Conservation (phyloP, 208 protist genomes). For the Wallacemonas collosoma region DNA sequence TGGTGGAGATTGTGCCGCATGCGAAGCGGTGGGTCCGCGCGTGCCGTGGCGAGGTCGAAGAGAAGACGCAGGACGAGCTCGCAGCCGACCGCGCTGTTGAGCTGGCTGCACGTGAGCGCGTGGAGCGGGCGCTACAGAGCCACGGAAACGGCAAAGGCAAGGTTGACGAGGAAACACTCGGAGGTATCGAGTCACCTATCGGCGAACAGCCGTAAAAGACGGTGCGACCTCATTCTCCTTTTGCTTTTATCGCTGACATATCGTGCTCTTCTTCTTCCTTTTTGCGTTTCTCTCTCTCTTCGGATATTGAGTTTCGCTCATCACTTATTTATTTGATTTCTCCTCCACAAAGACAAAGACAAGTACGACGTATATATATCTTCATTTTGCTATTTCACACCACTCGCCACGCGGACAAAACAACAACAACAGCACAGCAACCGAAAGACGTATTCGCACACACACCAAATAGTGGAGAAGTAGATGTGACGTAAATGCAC, state of each 20-base stretch:
- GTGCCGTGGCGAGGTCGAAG: constrained; percentile 5
- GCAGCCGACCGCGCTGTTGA: constrained; percentile 7
- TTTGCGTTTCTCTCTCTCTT: constrained; percentile 9
- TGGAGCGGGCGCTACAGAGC: constrained; percentile 2
- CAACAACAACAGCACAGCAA: no score
- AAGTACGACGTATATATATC: no score
- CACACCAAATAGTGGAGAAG: no score
- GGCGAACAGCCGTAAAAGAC: not conserved
- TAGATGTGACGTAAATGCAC: no score
- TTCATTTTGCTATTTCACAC: no score
- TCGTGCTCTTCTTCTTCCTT: not conserved
- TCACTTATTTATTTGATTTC: no score
- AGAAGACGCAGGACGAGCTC: constrained; percentile 14
- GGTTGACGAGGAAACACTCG: not conserved
- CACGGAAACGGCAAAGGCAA: constrained; percentile 2
- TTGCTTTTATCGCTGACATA: not conserved
- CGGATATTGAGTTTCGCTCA: no score
- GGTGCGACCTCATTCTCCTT: not conserved
- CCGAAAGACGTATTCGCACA: no score
- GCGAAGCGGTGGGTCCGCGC: constrained; percentile 6
- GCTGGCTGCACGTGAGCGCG: constrained; percentile 7
- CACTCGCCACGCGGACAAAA: no score
- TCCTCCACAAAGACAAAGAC: no score
- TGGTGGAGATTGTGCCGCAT: constrained; percentile 24
- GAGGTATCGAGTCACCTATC: constrained; percentile 5